Conservation (phyloP, 2,329 filamentous ascomycete genomes). For the Scedosporium minutisporum region DNA sequence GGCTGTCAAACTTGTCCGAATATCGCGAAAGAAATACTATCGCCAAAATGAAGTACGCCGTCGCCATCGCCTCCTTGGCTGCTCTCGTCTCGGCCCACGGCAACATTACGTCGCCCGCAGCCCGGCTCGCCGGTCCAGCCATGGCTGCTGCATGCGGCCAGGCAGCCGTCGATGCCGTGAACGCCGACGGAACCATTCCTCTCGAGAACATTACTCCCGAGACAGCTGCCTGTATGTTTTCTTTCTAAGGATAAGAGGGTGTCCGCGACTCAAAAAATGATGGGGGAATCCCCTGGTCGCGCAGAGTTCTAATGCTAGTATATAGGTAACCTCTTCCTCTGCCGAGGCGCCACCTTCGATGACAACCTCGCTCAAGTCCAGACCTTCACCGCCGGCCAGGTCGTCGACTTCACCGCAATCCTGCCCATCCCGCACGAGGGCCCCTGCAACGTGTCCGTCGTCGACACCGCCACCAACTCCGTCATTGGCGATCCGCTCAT, state of each 20-base stretch:
- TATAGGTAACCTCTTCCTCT: slow-evolving; percentile 31
- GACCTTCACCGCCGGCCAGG: slow-evolving; percentile 30
- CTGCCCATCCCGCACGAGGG: slow-evolving; percentile 36
- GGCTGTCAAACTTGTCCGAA: not conserved
- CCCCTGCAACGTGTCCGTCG: slow-evolving; percentile 45
- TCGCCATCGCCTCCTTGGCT: slow-evolving; percentile 5
- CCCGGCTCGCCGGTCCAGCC: slow-evolving; percentile 31
- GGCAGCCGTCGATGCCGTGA: slow-evolving; percentile 21
- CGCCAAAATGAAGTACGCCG: not conserved
- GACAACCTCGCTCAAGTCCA: slow-evolving; percentile 35
- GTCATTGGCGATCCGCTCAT: slow-evolving; percentile 44
- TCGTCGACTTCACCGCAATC: slow-evolving; percentile 28
- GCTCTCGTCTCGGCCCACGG: slow-evolving; percentile 30
- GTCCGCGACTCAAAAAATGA: not conserved
- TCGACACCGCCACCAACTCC: slow-evolving; percentile 41
- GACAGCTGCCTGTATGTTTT: slow-evolving; percentile 17
- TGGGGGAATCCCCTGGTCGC: not conserved
- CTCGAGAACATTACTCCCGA: slow-evolving; percentile 19
- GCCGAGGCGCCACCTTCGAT: slow-evolving; percentile 35
- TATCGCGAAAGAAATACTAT: not conserved
- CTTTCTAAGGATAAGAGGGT: too few relatives aligned
- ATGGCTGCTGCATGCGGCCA: slow-evolving; percentile 35
- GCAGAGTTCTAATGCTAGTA: not conserved
- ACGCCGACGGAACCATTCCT: slow-evolving; percentile 25
- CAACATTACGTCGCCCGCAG: slow-evolving; percentile 28